These are phyloP conservation scores for Penicillium sp. DNA, from an alignment of 2,329 filamentous ascomycete genomes.

Conservation along the genomic window DNA sequence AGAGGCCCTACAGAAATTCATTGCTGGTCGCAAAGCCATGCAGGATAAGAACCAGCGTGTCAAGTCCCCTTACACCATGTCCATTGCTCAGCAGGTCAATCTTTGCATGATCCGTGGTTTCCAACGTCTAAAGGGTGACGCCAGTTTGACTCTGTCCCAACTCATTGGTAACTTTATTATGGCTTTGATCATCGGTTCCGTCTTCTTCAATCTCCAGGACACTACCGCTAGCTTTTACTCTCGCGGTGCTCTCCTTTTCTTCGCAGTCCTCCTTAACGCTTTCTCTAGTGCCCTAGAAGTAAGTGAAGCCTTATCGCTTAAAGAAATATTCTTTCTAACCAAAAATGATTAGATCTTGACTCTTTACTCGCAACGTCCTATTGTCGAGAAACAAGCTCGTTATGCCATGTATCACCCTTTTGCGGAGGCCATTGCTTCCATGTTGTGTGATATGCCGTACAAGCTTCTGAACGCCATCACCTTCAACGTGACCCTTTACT, in stretches of 20 bases:
- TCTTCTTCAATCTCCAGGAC: slow-evolving; percentile 73
- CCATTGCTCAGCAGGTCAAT: slow-evolving; percentile 70
- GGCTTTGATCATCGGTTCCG: slow-evolving; percentile 73
- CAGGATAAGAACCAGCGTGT: slow-evolving; percentile 53
- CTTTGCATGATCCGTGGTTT: slow-evolving; percentile 82
- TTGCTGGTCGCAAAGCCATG: slow-evolving; percentile 43
- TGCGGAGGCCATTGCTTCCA: slow-evolving; percentile 12
- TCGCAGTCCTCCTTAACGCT: slow-evolving; percentile 82
- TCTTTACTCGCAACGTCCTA: slow-evolving; percentile 21
- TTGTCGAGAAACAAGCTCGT: slow-evolving; percentile 27
- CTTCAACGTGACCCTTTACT: slow-evolving; percentile 82
- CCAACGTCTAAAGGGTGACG: slow-evolving; percentile 73
- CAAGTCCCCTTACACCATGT: slow-evolving; percentile 80
- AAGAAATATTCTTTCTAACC: neutral
- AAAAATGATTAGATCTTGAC: slow-evolving; percentile 16
- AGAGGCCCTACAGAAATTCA: slow-evolving; percentile 40
- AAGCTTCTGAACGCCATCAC: slow-evolving; percentile 71
- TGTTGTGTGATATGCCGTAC: slow-evolving; percentile 61
- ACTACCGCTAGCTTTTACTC: slow-evolving; percentile 74
- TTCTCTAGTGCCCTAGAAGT: slow-evolving; percentile 77
- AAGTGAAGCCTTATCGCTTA: neutral
- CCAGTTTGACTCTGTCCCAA: slow-evolving; percentile 68
- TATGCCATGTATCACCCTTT: slow-evolving; percentile 30
- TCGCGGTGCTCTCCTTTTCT: slow-evolving; percentile 80
- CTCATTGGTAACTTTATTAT: slow-evolving; percentile 70